Evolutionary conservation across 306 rosid genomes (phyloP).

Genomic region (Begonia loranthoides): DNA sequence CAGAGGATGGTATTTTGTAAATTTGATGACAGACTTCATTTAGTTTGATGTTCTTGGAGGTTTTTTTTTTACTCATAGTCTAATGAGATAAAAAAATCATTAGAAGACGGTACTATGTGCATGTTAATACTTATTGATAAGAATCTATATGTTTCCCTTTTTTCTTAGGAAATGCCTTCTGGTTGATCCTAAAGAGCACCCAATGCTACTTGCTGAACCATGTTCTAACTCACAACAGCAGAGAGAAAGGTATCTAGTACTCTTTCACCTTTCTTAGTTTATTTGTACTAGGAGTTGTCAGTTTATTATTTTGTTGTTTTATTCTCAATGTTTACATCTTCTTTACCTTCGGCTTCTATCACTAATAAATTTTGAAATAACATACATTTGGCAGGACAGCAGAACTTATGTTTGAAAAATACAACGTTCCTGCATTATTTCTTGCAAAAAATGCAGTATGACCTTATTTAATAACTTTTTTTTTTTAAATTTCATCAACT

Average conservation of each 20-base stretch:
- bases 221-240: slow-evolving; percentile 77
- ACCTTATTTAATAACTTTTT: slow-evolving; percentile 1
- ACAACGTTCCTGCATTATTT: slow-evolving; percentile 94
- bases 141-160: neutral
- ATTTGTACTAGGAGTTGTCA: too few relatives aligned
- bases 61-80: too few relatives aligned
- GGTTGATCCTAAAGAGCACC: slow-evolving; percentile 93
- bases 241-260: slow-evolving; percentile 85
- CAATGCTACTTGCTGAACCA: slow-evolving; percentile 98
- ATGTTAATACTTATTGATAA: slow-evolving; percentile 2
- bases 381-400: slow-evolving; percentile 52
- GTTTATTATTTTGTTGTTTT: too few relatives aligned
- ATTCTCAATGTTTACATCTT: too few relatives aligned
- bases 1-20: neutral
- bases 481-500: too few relatives aligned
- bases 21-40: neutral
- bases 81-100: too few relatives aligned
- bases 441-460: slow-evolving; percentile 96
- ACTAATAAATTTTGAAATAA: neutral
- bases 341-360: neutral
- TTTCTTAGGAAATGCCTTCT: slow-evolving; percentile 64
- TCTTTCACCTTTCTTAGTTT: neutral
- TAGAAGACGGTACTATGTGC: too few relatives aligned
- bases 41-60: neutral
- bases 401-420: slow-evolving; percentile 94